Percentiles rank a stretch among this genome's conserved stretches.
phyloP scores from a whole-genome alignment of 306 rosid genomes.

The Oemleria cerasiformis region DNA sequence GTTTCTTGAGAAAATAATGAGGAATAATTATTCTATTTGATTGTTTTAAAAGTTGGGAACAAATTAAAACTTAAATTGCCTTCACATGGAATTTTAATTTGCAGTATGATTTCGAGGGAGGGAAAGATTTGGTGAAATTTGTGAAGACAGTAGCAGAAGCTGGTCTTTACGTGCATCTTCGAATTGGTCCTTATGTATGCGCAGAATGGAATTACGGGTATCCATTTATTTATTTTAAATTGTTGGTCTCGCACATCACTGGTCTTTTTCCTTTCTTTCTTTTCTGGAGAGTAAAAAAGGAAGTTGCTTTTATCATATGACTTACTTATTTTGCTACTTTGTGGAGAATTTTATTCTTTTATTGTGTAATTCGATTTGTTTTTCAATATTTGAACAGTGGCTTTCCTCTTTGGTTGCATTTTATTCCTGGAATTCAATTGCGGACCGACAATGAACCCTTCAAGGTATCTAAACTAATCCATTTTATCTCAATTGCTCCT shows the following conservation, averaged over 20 bases:
- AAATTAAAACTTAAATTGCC: too few species aligned
- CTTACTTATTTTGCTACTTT: background rate
- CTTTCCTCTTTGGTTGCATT: constrained; percentile 89
- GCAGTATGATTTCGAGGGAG: constrained; percentile 77
- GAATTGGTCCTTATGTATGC: constrained; percentile 93
- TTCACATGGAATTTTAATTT: background rate
- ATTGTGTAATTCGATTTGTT: background rate
- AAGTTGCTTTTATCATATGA: background rate
- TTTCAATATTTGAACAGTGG: constrained; percentile 53
- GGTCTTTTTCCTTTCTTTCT: background rate
- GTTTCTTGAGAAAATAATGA: constrained; percentile 3
- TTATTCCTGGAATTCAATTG: constrained; percentile 66
- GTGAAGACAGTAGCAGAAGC: constrained; percentile 77
- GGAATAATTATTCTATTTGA: background rate
- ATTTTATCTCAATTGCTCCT: background rate
- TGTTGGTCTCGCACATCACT: background rate
- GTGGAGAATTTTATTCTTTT: background rate
- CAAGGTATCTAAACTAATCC: constrained; percentile 44
- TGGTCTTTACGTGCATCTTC: constrained; percentile 78
- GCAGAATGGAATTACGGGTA: constrained; percentile 99
- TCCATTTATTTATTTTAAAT: background rate
- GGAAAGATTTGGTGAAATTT: constrained; percentile 70
- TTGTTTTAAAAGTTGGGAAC: too few species aligned
- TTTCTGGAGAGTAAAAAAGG: background rate
- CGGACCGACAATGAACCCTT: constrained; percentile 81